Base-by-base conservation (phyloP, 495 filamentous ascomycete genomes). In the Podospora conica region DNA sequence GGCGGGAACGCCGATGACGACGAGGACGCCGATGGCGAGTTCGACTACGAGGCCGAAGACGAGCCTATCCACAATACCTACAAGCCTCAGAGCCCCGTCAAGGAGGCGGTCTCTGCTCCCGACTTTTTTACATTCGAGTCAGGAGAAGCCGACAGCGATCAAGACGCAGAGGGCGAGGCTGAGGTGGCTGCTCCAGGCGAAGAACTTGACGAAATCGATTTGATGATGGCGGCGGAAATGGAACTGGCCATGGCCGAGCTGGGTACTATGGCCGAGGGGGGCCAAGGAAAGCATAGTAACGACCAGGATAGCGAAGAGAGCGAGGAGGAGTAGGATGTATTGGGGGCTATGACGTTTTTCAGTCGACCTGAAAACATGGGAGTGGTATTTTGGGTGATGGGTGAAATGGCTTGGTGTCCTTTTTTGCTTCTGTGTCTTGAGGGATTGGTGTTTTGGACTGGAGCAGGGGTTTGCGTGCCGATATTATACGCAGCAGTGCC, bases 1-100 rank as follows among this genome's bases (percentile, higher is more conserved):
- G 70, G 73, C 15, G 70, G 73, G 1, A 72, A 77, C 15, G 77
- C 77, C 18, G 79, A 77, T 12, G 76, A 76, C 21, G 75, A 77
- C 2, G 71, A 71, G 55, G 67, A 72, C 33, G 71, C 68, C n/a
- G 75, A 78, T 3, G 71, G 70, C 58, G 69, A 74, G 20, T 68
- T 65, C 23, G 75, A 79, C 12, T 66, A 75, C 48, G 67, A 63
- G 18, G 61, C 58, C 53, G 64, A 64, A 7, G 70, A 68, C 15
- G 66, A 66, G 27, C 63, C 56, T 7, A 71, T 20, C 9, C 11
- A 71, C 21, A 66, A 75, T 27, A 55, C 31, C 1, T 75, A 77
- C 64, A 75, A 68, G 59, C 68, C 76, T 9, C 73, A 73, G 20
- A 78, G 77, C 55, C 75, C 78, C 10, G 69, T 77, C 20, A 75